Conservation (phyloP, 179 eudicot genomes). For the Corrigiola litoralis region DNA sequence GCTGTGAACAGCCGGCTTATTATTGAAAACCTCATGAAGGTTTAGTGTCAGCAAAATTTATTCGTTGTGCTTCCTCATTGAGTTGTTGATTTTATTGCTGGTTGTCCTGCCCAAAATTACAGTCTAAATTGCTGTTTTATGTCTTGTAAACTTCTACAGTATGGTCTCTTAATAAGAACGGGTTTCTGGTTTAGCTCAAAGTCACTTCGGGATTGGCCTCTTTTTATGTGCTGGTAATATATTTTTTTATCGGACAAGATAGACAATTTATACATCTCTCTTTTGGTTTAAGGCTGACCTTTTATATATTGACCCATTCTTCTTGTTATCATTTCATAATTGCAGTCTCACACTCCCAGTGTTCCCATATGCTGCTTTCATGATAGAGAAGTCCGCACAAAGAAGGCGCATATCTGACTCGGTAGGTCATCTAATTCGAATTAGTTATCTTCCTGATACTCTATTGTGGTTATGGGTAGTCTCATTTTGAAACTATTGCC, state of each 20-base stretch:
- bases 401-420: slow-evolving; percentile 49
- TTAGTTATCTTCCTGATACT: neutral
- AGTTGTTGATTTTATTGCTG: neutral
- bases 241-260: neutral
- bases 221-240: slow-evolving; percentile 90
- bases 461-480: neutral
- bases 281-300: slow-evolving; percentile 6
- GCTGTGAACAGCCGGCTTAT: slow-evolving; percentile 96
- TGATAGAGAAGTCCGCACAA: slow-evolving; percentile 67
- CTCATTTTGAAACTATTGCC: neutral
- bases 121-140: neutral
- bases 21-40: slow-evolving; percentile 99
- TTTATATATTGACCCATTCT: neutral
- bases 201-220: slow-evolving; percentile 95
- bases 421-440: slow-evolving; percentile 40
- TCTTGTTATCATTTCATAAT: slow-evolving; percentile 4
- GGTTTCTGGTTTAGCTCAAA: slow-evolving; percentile 95
- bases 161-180: slow-evolving; percentile 79
- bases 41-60: slow-evolving; percentile 14
- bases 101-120: neutral
- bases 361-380: slow-evolving; percentile 68
- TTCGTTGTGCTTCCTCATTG: slow-evolving; percentile 2
- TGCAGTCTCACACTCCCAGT: slow-evolving; percentile 73
- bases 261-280: neutral
- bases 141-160: slow-evolving; percentile 45